Evolutionary conservation across 768 basidiomycete genomes (phyloP).

Genomic region (Vararia minispora): DNA sequence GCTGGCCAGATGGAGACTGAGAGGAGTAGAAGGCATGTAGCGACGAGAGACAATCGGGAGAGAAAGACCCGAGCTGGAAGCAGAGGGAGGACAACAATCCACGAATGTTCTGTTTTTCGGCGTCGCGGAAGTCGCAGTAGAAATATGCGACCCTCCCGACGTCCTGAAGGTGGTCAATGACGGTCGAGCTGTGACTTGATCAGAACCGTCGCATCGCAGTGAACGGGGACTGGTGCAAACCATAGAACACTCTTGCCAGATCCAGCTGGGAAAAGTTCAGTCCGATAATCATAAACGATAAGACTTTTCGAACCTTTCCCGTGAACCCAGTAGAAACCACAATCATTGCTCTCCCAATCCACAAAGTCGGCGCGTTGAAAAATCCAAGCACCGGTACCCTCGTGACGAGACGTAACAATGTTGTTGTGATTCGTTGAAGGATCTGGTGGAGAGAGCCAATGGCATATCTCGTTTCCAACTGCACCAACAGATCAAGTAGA

Average conservation of each 20-base stretch:
- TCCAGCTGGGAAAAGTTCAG: neutral
- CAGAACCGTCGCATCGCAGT: neutral
- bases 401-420: neutral
- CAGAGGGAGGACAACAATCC: neutral
- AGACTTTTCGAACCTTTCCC: slow-evolving; percentile 3
- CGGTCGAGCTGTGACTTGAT: neutral
- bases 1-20: neutral
- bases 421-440: slow-evolving; percentile 1
- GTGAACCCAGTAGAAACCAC: slow-evolving; percentile 4
- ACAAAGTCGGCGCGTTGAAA: neutral
- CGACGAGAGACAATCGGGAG: neutral
- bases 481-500: too few species aligned
- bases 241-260: slow-evolving; percentile 4
- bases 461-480: too few species aligned
- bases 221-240: neutral
- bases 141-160: too few species aligned
- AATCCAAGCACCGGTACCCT: neutral
- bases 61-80: neutral
- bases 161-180: too few species aligned
- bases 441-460: slow-evolving; percentile 4
- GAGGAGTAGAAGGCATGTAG: slow-evolving; percentile 1
- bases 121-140: too few species aligned
- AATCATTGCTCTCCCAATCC: neutral
- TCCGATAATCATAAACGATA: neutral
- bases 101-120: slow-evolving; percentile 1